phyloP scores from a whole-genome alignment of 495 filamentous ascomycete species.

The Annulohypoxylon nitens region DNA sequence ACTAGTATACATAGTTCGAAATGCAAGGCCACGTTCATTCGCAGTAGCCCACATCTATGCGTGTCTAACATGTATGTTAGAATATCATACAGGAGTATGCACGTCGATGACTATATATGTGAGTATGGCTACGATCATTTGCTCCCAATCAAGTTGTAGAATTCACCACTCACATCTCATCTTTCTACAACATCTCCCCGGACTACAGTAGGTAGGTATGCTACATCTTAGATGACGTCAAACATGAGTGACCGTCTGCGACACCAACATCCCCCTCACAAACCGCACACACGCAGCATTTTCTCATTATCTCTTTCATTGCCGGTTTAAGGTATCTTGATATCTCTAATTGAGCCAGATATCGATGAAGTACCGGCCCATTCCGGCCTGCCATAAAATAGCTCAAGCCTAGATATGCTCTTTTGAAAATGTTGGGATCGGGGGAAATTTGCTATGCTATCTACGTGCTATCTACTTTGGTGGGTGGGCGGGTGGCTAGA shows the following conservation, averaged over 20 bases:
- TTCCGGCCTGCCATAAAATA: neutral
- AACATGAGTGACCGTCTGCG: neutral
- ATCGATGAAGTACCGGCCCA: neutral
- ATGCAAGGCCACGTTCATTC: constrained; percentile 4
- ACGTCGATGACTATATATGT: neutral
- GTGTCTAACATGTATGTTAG: neutral
- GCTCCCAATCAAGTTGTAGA: neutral
- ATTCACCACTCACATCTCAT: neutral
- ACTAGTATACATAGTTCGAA: neutral
- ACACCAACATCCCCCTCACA: neutral
- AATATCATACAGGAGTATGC: neutral
- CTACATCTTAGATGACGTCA: neutral
- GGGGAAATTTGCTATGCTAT: constrained; percentile 43
- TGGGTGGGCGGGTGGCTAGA: constrained; percentile 20
- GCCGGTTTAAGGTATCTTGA: neutral
- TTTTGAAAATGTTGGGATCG: constrained; percentile 10
- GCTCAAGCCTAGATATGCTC: constrained; percentile 9
- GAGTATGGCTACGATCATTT: neutral
- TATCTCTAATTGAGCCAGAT: neutral
- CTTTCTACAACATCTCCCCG: neutral
- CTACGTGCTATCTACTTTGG: constrained; percentile 47
- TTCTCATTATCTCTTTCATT: neutral
- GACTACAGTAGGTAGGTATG: neutral
- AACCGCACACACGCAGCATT: neutral
- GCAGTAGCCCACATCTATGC: neutral